phyloP scores from a whole-genome alignment of 2,329 filamentous ascomycete species.

The Leptosphaerulina australis region DNA sequence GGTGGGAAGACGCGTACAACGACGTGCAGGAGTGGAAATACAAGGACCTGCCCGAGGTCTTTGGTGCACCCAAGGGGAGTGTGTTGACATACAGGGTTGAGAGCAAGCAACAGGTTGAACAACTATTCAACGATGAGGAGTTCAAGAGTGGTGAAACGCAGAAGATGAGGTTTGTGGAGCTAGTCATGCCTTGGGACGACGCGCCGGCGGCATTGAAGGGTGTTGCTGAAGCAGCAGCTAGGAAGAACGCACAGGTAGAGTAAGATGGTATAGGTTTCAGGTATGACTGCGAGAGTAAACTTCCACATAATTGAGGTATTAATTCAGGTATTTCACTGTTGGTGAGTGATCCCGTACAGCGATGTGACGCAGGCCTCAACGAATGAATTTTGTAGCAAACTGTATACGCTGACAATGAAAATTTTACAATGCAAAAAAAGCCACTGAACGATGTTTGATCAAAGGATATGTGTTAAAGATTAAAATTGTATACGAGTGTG shows the following conservation, averaged over 20 bases:
- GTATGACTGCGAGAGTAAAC: no score
- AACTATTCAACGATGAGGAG: slow-evolving; percentile 66
- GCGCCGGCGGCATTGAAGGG: slow-evolving; percentile 72
- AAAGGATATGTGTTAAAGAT: no score
- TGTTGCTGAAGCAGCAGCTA: slow-evolving; percentile 73
- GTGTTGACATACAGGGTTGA: slow-evolving; percentile 70
- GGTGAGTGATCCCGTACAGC: no score
- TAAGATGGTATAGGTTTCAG: no score
- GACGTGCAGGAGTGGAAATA: slow-evolving; percentile 79
- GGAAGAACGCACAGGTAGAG: slow-evolving; percentile 59
- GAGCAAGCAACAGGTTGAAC: slow-evolving; percentile 71
- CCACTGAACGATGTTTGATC: no score
- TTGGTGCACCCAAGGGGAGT: slow-evolving; percentile 65
- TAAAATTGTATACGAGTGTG: no score
- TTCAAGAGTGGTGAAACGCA: slow-evolving; percentile 57
- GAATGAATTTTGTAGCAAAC: no score
- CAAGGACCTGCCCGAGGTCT: slow-evolving; percentile 69
- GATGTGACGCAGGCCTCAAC: no score
- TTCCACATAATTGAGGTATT: no score
- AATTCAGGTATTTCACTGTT: no score
- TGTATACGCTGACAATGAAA: no score
- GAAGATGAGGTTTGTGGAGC: slow-evolving; percentile 74
- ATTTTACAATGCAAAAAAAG: no score
- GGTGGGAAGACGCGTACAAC: slow-evolving; percentile 79
- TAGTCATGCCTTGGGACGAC: slow-evolving; percentile 81